Conservation (phyloP, 345 rosid species). For the Heritiera fomes region DNA sequence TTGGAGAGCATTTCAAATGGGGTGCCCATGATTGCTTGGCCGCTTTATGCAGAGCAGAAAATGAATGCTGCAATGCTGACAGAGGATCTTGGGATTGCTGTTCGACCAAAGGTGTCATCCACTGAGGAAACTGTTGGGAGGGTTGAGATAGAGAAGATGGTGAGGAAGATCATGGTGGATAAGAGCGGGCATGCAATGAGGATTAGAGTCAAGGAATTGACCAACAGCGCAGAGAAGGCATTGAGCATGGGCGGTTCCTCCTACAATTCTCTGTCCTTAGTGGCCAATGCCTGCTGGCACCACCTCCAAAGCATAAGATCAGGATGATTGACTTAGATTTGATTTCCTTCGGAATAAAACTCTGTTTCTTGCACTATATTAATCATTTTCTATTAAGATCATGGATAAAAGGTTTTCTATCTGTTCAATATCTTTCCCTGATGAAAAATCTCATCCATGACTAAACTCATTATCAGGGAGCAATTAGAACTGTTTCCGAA, state of each 20-base stretch:
- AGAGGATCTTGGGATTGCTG: conserved; percentile 49
- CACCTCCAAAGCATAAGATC: not conserved
- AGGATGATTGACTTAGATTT: not conserved
- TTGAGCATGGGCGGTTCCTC: conserved; percentile 50
- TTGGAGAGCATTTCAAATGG: conserved; percentile 63
- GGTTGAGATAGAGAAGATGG: conserved; percentile 44
- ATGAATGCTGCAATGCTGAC: conserved; percentile 60
- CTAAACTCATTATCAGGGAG: too few species aligned
- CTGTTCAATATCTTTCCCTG: too few species aligned
- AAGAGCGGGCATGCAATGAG: too few species aligned
- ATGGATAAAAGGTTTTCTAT: too few species aligned
- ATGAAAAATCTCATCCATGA: too few species aligned
- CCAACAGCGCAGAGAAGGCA: conserved; percentile 34
- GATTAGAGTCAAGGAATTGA: conserved; percentile 4
- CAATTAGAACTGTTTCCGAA: too few species aligned
- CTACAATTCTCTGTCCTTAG: conserved; percentile 24
- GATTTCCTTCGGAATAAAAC: too few species aligned
- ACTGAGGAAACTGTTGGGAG: conserved; percentile 32
- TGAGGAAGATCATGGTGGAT: conserved; percentile 15
- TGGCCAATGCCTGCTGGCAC: conserved; percentile 34
- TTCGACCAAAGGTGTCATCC: conserved; percentile 28
- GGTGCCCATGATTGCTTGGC: conserved; percentile 70
- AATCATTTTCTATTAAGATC: too few species aligned
- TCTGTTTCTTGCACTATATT: too few species aligned
- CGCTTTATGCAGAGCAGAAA: conserved; percentile 64